A percentile compares a stretch with the other conserved stretches of the same genome.
phyloP scores from a whole-genome alignment of 768 basidiomycete genomes.

The Rhodosporidiobolus sp. region DNA sequence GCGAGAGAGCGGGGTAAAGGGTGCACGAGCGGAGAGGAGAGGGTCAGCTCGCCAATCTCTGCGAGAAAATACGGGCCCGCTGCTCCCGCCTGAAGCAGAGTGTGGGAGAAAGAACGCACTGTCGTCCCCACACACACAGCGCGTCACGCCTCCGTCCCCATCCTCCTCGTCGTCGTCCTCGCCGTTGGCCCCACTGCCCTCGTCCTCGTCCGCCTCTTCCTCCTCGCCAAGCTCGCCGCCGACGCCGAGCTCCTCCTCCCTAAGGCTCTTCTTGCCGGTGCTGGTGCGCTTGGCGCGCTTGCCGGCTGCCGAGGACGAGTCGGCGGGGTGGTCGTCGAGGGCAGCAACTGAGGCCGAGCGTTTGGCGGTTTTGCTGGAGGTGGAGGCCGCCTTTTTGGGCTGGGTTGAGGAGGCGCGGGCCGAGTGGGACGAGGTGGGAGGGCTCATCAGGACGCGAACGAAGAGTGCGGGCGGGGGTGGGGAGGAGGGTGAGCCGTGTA shows the following conservation, averaged over 20 bases:
- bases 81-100: conserved; percentile 48
- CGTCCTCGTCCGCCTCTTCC: background rate
- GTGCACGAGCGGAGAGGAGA: background rate
- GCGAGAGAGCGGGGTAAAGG: background rate
- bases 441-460: background rate
- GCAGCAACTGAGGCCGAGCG: background rate
- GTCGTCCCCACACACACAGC: conserved; percentile 79
- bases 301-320: background rate
- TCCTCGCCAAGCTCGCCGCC: conserved; percentile 3
- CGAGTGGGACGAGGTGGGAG: background rate
- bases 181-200: background rate
- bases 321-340: background rate
- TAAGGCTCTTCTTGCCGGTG: conserved; percentile 20
- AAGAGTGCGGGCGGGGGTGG: background rate
- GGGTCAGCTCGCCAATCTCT: conserved; percentile 47
- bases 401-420: background rate
- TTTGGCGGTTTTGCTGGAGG: background rate
- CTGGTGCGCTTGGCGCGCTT: conserved; percentile 21
- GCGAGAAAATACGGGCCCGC: conserved; percentile 49
- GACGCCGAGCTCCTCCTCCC: conserved; percentile 34
- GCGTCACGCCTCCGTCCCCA: conserved; percentile 61
- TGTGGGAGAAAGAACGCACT: conserved; percentile 57
- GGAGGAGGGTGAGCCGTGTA: too few relatives aligned
- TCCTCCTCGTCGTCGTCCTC: conserved; percentile 57
- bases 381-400: background rate